Base-by-base conservation (phyloP, 2,329 filamentous ascomycete species). In the Beauveria sp. region DNA sequence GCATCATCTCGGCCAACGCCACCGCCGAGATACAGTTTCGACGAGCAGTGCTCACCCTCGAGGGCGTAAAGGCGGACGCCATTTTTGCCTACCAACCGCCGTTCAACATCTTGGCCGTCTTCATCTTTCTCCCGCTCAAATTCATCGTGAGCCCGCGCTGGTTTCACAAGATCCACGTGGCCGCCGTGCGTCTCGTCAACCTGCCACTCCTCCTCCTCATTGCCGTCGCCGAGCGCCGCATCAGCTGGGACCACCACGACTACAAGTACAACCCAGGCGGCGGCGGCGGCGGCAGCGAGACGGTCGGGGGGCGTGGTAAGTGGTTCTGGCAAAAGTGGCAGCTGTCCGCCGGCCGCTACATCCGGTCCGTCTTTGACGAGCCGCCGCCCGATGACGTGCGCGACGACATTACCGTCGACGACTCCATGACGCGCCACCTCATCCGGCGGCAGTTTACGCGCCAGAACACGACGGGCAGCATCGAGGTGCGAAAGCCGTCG, bases 121-220 rank as follows among this genome's bases (percentile, higher is more conserved):
- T 90, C 63, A 71, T 92, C 31, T 80, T 95, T 18, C 79, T 93
- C 2, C 91, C 91, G 0, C 80, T 95, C 64, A 92, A 91, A 68
- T 90, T 90, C 68, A 67, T 90, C n/a, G 79, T 91, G 42, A 86
- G 85, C n/a, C 85, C 89, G 0, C 86, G 91, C 50, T 93, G 90
- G 90, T 95, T 95, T 71, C 91, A 96, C 78, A 95, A 93, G 75
- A 89, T 93, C 69, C 92, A 96, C 70, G 90, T 96, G 62, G 84
- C 86, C 62, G 83, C 84, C 10, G 88, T 95, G 24, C 86, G 90
- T 43, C 76, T 86, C 9, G 81, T 93, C 68, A 95, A 95, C 72
- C 79, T 89, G 2, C 91, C 91, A 0, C 77, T 93, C 5, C 79
- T 96, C 1, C 79, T 93, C 4, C 67, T 88, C 63, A 89, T 96